Conservation (phyloP, 2,329 filamentous ascomycete genomes). For the Colletotrichum cereale region DNA sequence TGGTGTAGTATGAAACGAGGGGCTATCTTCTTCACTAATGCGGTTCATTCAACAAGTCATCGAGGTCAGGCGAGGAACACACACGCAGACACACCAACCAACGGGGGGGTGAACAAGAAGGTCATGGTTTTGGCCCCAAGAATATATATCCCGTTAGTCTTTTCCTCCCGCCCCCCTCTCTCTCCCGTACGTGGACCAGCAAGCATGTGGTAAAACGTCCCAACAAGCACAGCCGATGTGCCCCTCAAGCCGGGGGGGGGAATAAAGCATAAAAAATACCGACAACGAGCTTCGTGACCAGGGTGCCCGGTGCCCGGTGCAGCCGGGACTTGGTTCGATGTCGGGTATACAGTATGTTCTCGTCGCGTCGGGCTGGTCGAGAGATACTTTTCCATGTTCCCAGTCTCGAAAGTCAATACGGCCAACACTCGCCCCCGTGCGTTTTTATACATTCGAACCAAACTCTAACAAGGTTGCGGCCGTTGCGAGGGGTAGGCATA, state of each 20-base stretch:
- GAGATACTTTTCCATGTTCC: neutral
- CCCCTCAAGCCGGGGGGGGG: neutral
- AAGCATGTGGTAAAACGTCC: neutral
- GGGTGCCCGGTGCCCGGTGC: neutral
- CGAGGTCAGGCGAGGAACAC: neutral
- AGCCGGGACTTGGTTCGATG: neutral
- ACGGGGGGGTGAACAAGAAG: neutral
- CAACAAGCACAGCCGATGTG: neutral
- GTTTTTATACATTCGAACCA: neutral
- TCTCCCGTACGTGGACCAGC: neutral
- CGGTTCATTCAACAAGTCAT: neutral
- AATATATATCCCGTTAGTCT: neutral
- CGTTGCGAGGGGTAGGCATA: neutral
- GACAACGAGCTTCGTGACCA: slow-evolving; percentile 1
- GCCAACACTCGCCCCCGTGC: neutral
- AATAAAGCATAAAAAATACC: neutral
- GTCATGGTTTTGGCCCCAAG: neutral
- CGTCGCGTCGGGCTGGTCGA: neutral
- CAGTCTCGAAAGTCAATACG: neutral
- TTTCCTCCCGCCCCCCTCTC: neutral
- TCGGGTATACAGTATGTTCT: neutral
- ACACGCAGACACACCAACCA: neutral
- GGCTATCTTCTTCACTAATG: neutral
- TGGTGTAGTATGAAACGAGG: too few species aligned
- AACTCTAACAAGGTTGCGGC: neutral